These are phyloP conservation scores for Candida orba DNA, from an alignment of 805 yeast genomes.

Conservation along the genomic window DNA sequence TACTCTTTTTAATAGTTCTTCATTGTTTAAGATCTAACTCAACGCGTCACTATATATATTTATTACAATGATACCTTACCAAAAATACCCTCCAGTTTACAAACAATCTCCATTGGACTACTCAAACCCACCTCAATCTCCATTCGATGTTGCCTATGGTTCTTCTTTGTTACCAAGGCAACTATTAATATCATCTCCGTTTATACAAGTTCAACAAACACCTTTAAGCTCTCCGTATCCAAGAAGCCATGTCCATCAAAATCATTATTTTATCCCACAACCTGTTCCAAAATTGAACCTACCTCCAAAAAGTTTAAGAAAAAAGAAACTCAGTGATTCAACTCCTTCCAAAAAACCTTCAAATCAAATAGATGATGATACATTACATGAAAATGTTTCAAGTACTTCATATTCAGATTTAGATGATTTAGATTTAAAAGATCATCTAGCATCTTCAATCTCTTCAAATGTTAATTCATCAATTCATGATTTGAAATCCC, in stretches of 20 bases:
- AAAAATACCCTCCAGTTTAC: constrained; percentile 18
- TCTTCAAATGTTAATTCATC: background rate
- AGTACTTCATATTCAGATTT: background rate
- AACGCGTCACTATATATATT: background rate
- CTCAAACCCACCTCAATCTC: constrained; percentile 36
- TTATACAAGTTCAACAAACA: constrained; percentile 33
- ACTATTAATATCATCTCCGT: constrained; percentile 54
- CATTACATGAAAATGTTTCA: background rate
- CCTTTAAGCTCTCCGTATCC: constrained; percentile 23
- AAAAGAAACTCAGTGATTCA: background rate
- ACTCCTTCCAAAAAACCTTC: constrained; percentile 4
- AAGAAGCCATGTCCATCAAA: constrained; percentile 9
- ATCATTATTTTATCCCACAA: constrained; percentile 10
- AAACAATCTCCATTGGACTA: constrained; percentile 9
- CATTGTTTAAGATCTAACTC: too few species aligned
- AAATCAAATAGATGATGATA: too few species aligned
- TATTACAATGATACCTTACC: constrained; percentile 14
- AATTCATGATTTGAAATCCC: constrained; percentile 1
- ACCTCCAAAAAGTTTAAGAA: constrained; percentile 14
- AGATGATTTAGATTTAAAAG: background rate
- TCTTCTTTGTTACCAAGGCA: constrained; percentile 59
- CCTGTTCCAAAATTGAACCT: constrained; percentile 17
- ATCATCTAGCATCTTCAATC: background rate
- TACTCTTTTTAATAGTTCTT: too few species aligned
- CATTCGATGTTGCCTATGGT: constrained; percentile 54